A percentile compares a stretch with the other conserved stretches of the same genome.
These are phyloP conservation scores for Aspergillus awamori DNA, from an alignment of 2,329 filamentous ascomycete species.

Conservation along the genomic window DNA sequence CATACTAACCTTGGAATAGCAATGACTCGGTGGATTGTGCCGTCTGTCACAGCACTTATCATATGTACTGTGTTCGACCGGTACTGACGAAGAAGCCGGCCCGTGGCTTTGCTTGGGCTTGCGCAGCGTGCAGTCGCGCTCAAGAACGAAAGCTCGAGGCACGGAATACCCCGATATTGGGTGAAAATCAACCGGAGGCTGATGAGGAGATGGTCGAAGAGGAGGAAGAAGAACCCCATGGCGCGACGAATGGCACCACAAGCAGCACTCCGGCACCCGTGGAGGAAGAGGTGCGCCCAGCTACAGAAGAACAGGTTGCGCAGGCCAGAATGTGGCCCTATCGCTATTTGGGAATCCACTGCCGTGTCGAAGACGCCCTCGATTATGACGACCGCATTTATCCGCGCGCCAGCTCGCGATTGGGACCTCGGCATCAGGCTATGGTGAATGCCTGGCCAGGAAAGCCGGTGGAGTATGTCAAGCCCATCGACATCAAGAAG, in stretches of 20 bases:
- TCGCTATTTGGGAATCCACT: slow-evolving; percentile 93
- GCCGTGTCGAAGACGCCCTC: slow-evolving; percentile 88
- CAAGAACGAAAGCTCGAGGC: slow-evolving; percentile 92
- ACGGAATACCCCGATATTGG: slow-evolving; percentile 76
- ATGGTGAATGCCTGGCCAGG: slow-evolving; percentile 84
- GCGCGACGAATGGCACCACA: slow-evolving; percentile 58
- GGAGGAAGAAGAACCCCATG: slow-evolving; percentile 68
- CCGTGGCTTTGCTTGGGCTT: slow-evolving; percentile 96
- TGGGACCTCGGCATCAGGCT: slow-evolving; percentile 90
- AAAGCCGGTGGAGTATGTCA: slow-evolving; percentile 84
- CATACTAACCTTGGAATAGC: slow-evolving; percentile 50
- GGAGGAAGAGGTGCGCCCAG: slow-evolving; percentile 58
- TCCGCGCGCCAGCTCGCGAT: slow-evolving; percentile 86
- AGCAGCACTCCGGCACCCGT: slow-evolving; percentile 65
- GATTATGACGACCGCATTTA: slow-evolving; percentile 98
- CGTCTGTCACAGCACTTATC: slow-evolving; percentile 91
- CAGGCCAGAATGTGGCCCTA: slow-evolving; percentile 96
- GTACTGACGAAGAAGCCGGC: slow-evolving; percentile 94
- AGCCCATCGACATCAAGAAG: slow-evolving; percentile 82
- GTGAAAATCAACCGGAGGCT: slow-evolving; percentile 54
- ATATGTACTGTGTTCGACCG: slow-evolving; percentile 96
- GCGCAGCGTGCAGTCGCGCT: slow-evolving; percentile 91
- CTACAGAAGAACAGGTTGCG: slow-evolving; percentile 84
- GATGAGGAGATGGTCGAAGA: slow-evolving; percentile 73
- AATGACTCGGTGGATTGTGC: slow-evolving; percentile 97